These are phyloP conservation scores for Ceratocystis smalleyi DNA, from an alignment of 2,329 filamentous ascomycete species.

Conservation along the genomic window DNA sequence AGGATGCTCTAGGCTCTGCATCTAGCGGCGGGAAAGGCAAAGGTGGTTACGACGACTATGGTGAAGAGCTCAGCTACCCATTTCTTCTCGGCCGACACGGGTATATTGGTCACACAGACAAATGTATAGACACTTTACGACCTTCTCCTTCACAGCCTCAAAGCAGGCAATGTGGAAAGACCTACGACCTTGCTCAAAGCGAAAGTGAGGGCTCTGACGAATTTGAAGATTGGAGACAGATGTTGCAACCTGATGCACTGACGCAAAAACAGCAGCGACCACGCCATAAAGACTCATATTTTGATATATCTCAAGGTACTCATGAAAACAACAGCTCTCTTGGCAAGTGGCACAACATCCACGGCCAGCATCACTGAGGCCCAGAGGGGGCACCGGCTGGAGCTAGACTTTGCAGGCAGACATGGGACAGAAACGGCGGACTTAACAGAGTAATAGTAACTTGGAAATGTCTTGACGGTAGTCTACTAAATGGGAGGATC, in stretches of 20 bases:
- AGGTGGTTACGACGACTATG: neutral
- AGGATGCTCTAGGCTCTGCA: neutral
- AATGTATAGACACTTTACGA: neutral
- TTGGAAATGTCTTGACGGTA: neutral
- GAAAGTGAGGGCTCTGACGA: neutral
- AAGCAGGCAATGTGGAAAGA: neutral
- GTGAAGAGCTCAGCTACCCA: neutral
- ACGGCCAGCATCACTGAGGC: neutral
- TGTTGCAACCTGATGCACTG: neutral
- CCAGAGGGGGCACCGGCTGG: neutral
- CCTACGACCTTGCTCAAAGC: neutral
- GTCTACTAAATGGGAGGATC: no score
- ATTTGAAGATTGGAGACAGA: constrained; percentile 6
- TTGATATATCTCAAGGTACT: neutral
- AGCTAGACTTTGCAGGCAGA: neutral
- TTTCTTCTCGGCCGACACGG: neutral
- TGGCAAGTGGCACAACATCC: neutral
- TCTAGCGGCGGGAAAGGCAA: neutral
- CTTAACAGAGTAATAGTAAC: neutral
- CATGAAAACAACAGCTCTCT: neutral
- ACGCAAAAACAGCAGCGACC: neutral
- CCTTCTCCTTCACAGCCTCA: neutral
- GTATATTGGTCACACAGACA: neutral
- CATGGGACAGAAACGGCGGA: neutral
- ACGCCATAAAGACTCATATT: neutral